Conservation (phyloP, 768 basidiomycete genomes). For the Russula vinacea region DNA sequence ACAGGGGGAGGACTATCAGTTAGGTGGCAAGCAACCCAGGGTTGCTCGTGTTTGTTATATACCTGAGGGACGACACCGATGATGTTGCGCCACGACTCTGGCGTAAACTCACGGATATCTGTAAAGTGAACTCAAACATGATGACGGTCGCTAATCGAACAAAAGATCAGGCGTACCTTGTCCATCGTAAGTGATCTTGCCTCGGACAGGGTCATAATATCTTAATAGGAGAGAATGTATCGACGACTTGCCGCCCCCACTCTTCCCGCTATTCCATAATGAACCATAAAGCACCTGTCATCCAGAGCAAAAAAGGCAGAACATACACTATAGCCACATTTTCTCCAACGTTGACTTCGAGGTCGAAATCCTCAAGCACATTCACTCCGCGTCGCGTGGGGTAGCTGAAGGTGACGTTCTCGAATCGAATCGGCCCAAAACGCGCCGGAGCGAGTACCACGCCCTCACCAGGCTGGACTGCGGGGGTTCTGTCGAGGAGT, state of each 20-base stretch:
- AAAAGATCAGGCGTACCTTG: constrained; percentile 51
- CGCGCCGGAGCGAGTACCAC: constrained; percentile 50
- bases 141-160: not conserved
- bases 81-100: constrained; percentile 80
- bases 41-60: constrained; percentile 1
- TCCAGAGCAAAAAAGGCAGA: not conserved
- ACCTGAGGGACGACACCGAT: constrained; percentile 94
- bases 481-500: constrained; percentile 76
- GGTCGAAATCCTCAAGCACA: constrained; percentile 77
- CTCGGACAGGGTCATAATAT: constrained; percentile 86
- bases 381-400: constrained; percentile 79
- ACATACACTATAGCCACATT: constrained; percentile 90
- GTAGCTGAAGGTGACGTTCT: constrained; percentile 84
- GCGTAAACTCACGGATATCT: constrained; percentile 86
- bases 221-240: constrained; percentile 81
- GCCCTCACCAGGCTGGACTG: constrained; percentile 65
- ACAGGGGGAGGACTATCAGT: not conserved
- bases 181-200: constrained; percentile 80
- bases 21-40: not conserved
- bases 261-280: constrained; percentile 62
- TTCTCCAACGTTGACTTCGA: constrained; percentile 79
- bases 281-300: not conserved
- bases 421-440: constrained; percentile 73
- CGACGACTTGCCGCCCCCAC: constrained; percentile 93
- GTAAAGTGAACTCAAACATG: constrained; percentile 16